A percentile compares a stretch with the other conserved stretches of the same genome.
Evolutionary conservation across 352 stramenopile species (phyloP).

Genomic region (Aphanomyces astaci): DNA sequence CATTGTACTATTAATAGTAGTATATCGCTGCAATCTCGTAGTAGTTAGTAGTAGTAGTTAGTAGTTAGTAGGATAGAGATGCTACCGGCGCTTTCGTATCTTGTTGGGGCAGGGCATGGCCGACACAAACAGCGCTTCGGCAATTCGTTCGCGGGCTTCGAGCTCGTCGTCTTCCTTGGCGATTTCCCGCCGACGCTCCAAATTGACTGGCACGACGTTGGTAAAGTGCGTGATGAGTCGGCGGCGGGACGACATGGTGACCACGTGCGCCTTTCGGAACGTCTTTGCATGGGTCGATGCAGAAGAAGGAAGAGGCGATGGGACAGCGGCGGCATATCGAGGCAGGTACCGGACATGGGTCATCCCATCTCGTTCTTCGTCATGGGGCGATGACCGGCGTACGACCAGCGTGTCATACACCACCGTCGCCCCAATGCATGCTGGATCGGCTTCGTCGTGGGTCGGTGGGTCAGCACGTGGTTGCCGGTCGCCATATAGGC

Average conservation of each 20-base stretch:
- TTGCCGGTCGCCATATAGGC: not conserved
- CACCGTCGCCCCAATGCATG: not conserved
- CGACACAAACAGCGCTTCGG: constrained; percentile 62
- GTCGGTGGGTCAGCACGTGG: not conserved
- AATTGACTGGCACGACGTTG: constrained; percentile 43
- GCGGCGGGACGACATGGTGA: constrained; percentile 40
- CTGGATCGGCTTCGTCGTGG: not conserved
- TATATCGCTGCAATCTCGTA: no score
- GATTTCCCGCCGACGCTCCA: constrained; percentile 43
- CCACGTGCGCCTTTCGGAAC: constrained; percentile 63
- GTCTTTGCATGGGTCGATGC: constrained; percentile 64
- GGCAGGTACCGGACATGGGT: not conserved
- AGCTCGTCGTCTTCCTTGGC: constrained; percentile 55
- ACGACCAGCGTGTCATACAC: constrained; percentile 8
- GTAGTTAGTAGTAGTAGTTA: no score
- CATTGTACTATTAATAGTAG: not conserved
- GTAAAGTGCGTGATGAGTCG: constrained; percentile 26
- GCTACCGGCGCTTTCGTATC: not conserved
- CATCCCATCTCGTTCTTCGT: not conserved
- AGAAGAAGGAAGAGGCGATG: not conserved
- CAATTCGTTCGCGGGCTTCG: constrained; percentile 77
- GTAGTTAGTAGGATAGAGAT: no score
- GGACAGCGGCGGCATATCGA: not conserved
- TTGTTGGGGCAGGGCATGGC: constrained; percentile 6
- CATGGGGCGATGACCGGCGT: not conserved